Conservation (phyloP, 192 early-diverging fungal genomes). For the Coemansia sp. region DNA sequence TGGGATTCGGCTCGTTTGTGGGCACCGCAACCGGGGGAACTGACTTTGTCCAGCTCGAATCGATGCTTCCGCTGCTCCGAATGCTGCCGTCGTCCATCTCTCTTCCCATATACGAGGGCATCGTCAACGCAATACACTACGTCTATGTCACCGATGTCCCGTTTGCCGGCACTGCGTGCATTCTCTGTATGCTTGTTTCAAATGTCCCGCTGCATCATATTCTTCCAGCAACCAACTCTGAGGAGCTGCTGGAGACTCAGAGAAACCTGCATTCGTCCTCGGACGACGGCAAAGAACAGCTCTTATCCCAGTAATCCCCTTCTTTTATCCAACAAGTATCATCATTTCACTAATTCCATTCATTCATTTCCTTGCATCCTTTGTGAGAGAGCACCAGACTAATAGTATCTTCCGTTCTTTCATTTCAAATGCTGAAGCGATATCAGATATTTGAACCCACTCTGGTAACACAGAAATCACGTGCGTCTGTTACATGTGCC, state of each 20-base stretch:
- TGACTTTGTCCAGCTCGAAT: conserved; percentile 38
- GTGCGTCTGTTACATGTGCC: too few relatives aligned
- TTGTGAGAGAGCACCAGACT: too few relatives aligned
- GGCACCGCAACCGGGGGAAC: conserved; percentile 18
- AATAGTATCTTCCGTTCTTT: too few relatives aligned
- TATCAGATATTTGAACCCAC: too few relatives aligned
- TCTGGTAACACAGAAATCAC: too few relatives aligned
- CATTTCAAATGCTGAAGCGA: too few relatives aligned
- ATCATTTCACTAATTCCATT: not conserved
- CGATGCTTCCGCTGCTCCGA: conserved; percentile 39
- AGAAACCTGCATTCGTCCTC: conserved; percentile 17
- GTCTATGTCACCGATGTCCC: conserved; percentile 51
- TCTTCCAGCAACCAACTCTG: conserved; percentile 19
- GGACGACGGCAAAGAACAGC: not conserved
- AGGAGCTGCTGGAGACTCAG: conserved; percentile 34
- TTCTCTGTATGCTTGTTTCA: conserved; percentile 36
- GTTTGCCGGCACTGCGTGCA: conserved; percentile 45
- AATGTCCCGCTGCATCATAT: conserved; percentile 45
- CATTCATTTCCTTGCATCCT: too few relatives aligned
- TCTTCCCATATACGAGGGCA: conserved; percentile 24
- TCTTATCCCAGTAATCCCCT: not conserved
- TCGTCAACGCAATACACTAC: conserved; percentile 39
- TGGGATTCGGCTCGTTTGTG: conserved; percentile 22
- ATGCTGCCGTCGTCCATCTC: conserved; percentile 20
- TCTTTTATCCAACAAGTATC: not conserved